Base-by-base conservation (phyloP, 2,329 filamentous ascomycete species). In the Neopestalotiopsis sp. region DNA sequence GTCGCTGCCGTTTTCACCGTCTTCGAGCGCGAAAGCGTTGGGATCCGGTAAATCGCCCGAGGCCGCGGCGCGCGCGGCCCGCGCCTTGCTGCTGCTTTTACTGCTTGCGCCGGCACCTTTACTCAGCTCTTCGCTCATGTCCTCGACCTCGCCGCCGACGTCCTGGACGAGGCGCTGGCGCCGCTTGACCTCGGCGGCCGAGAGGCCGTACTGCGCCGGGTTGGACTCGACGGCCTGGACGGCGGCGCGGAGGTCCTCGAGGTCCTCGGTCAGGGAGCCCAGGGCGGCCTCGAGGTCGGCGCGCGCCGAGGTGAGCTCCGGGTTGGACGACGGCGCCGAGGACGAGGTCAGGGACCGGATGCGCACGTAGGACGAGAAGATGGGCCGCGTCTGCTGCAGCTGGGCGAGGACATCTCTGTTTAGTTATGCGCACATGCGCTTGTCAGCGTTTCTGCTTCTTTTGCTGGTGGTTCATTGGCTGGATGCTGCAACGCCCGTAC, bases 291-390 rank as follows among this genome's bases (percentile, higher is more conserved):
- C 85, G 75, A 96, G 90, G 74, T 95, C 92, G 68, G 88, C 79
- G 68, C 91, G 88, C 60, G 92, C 95, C 66, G 92, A 90, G 77
- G 93, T 89, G 69, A 99, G 93, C 79, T 99, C 96, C 13, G 94
- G 94, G 20, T 93, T 95, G 58, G 86, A 85, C 14, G 91, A 83
- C 9, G 89, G 14, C 24, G 24, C 24, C 24, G 24, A 28, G 24
- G 24, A 28, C 38, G 56, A 56, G 38, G 73, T 68, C 17, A 6
- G 86, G 88, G 56, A 91, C 77, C 94, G 94, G 83, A 99, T 99
- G 78, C 96, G 95, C 58, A 97, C 89, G 84, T 97, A 99, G 17
- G 95, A 98, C 72, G 93, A 91, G 86, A 98, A 98, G 68, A 98
- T 90, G 66, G 95, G 91, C 10, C 95, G 92, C 66, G 94, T 92